Evolutionary conservation across 129 eudicot genomes (phyloP).

Genomic region (Flaveria sonorensis): DNA sequence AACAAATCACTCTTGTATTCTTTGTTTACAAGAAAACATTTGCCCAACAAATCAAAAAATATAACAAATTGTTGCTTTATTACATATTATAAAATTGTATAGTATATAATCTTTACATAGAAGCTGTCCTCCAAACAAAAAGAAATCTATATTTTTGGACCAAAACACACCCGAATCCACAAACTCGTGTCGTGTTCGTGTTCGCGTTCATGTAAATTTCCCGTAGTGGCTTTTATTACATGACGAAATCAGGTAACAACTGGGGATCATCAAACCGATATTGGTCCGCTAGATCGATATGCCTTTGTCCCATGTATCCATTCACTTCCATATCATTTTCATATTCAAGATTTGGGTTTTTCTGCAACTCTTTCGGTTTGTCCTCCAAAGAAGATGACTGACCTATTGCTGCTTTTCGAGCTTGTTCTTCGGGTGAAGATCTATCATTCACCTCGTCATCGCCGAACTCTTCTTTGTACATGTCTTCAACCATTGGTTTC

Average conservation of each 20-base stretch:
- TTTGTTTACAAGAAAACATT: constrained; percentile 11
- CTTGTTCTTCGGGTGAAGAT: constrained; percentile 41
- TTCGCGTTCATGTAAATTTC: constrained; percentile 20
- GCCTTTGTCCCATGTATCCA: constrained; percentile 30
- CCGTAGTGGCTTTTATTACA: constrained; percentile 22
- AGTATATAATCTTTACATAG: constrained; percentile 32
- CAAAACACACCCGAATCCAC: constrained; percentile 29
- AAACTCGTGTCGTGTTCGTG: constrained; percentile 10
- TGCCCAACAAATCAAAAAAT: not conserved
- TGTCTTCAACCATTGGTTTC: constrained; percentile 99
- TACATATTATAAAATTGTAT: constrained; percentile 20
- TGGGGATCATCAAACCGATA: constrained; percentile 61
- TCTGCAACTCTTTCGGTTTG: constrained; percentile 48
- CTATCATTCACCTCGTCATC: constrained; percentile 50
- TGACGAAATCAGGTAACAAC: constrained; percentile 59
- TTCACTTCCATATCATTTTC: constrained; percentile 25
- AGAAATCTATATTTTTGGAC: constrained; percentile 15
- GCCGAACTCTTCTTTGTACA: constrained; percentile 93
- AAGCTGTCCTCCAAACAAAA: constrained; percentile 29
- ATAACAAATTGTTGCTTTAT: constrained; percentile 26
- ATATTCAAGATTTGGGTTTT: constrained; percentile 34
- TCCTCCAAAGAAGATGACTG: constrained; percentile 47
- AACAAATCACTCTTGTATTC: not conserved
- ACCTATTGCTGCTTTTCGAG: constrained; percentile 37
- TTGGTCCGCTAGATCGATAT: constrained; percentile 52